Base-by-base conservation (phyloP, 2,329 filamentous ascomycete species). In the Aspergillus sp. region DNA sequence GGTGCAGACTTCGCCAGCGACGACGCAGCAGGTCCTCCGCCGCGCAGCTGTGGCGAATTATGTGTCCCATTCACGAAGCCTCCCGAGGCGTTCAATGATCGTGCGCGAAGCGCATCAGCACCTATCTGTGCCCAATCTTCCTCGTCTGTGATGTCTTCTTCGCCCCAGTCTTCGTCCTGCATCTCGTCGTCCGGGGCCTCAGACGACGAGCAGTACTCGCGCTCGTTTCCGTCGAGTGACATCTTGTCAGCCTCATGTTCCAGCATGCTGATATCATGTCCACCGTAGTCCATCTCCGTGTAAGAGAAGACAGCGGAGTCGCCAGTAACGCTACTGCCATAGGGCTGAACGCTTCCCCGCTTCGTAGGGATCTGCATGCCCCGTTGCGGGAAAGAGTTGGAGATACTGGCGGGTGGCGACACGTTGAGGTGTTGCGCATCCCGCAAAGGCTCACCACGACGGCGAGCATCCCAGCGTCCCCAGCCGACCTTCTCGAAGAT, bases 111-210 rank as follows among this genome's bases (percentile, higher is more conserved):
- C 66, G 91, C 91, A 57, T 90, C 92, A 30, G 93, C 91, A 57
- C 92, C 94, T 63, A 97, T 90, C 55, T 90, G 87, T 50, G 91
- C 91, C 93, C 94, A 97, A 78, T 98, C 93, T 77, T 98, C 94
- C 73, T 97, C 92, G 73, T 98, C 95, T 23, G 95, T 98, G 61
- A 91, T 85, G 72, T 97, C 92, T 68, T 90, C 90, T 53, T 97
- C 92, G 66, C 90, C 89, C 62, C 91, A 87, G 72, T 96, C 90
- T 68, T 91, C 89, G 69, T 88, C 87, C 80, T 88, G 78, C 75
- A 82, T 80, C 63, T 87, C 82, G 62, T 88, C 85, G 61, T 90
- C 89, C 13, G 76, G 75, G 17, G 89, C 89, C 69, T 92, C 90
- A 32, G 89, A 92, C 71, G 90, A 92, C 12, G 91, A 92, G 53